Evolutionary conservation across 139 green algal species (phyloP), one percentile per base, ranked within the genome.

Genomic region (Volvox reticuliferus): DNA sequence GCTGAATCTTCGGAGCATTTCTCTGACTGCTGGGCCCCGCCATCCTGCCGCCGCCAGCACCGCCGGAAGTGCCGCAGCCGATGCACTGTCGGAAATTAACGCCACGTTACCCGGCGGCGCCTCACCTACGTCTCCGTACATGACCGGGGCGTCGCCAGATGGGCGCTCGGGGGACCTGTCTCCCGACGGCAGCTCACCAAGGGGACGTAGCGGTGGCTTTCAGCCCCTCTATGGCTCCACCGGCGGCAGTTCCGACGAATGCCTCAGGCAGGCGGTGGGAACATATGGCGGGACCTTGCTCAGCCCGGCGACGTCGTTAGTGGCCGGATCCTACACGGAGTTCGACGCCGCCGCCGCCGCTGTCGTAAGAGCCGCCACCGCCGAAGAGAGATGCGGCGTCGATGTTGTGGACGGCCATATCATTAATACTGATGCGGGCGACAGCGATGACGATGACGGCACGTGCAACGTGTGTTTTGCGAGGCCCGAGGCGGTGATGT

Each of bases 391-490:
- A 6, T 26, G 79, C 37, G 79, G 79, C 79, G 13, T 35, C 44
- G 44, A 50, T 21, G 37, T 2, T 17, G 9, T 30, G 14, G 37
- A 35, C 17, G 63, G 82, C 62, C 32, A 20, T 30, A 67, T 36
- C 61, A 30, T 9, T 18, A 12, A 36, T 36, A 22, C 2, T 21
- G 44, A 14, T 30, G 55, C 18, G 19, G 62, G 32, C 17, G 62
- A 30, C 81, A 35, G 36, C 13, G 82, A 88, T 18, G 83, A 80
- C 0, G 67, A 79, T 5, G 83, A 89, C 18, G 83, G 83, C 26
- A 63, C 36, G 12, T 89, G 83, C 83, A 68, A 28, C 24, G 67
- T 89, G 67, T 89, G 83, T 63, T 89, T 81, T 20, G 24, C 83
- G 35, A 67, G 83, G 16, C 67, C 32, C 18, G 83, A 89, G 83